Evolutionary conservation across 306 rosid species (phyloP), one percentile per base, ranked within the genome.

Genomic region (Malus fusca): DNA sequence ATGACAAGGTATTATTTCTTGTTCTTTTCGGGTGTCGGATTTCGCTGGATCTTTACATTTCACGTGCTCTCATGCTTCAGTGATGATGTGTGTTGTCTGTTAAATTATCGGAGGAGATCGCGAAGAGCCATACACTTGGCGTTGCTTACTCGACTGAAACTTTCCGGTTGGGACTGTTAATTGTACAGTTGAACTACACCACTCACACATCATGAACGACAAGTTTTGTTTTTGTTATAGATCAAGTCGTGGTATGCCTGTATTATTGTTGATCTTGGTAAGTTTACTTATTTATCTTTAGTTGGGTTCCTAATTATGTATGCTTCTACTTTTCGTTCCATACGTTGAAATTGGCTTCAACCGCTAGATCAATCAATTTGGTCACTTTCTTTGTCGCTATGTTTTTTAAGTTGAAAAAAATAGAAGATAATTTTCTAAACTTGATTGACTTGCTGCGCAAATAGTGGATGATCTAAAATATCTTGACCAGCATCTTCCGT

Each of bases 131-230:
- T 28, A 3, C 30, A 28, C 30, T 28, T 28, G 30, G 30, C 3
- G 0, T 28, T 2, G 30, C 30, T 28, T 28, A 28, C 30, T 28
- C 30, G 30, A 28, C 30, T 30, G 31, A 30, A 30, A 30, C 31
- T 30, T 0, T 90, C 98, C 17, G 97, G 98, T 69, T 94, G 97
- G 98, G 98, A 94, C 78, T 84, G 88, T 53, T 94, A 81, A 83
- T 78, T 52, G 51, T 68, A 79, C 69, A 52, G 56, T 74, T 79
- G 74, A 72, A 73, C 25, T 72, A 73, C 19, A 65, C 35, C 46
- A n/a, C 76, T 73, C 40, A 76, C 77, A 35, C 52, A 37, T 61
- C 55, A 68, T 61, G 64, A 68, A 72, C 69, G 81, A 75, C 80
- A 73, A 66, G 65, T 48, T 67, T 73, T 67, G 21, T 71, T 19